Conservation (phyloP, 2,329 filamentous ascomycete genomes). For the Microsporum ferrugineum region DNA sequence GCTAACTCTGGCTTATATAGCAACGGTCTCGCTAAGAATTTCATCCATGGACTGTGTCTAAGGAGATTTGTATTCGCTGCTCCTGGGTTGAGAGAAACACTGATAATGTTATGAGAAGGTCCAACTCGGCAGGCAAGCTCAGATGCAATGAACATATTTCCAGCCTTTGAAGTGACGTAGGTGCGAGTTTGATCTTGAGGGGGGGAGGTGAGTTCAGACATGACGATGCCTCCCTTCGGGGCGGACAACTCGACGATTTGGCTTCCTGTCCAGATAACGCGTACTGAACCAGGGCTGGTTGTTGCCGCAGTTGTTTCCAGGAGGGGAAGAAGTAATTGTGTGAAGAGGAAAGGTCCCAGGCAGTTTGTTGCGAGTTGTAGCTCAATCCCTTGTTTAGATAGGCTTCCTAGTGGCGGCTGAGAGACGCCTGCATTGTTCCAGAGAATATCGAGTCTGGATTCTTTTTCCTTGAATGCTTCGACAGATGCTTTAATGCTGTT, state of each 20-base stretch:
- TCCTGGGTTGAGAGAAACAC: constrained; percentile 23
- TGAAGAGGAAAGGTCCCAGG: constrained; percentile 33
- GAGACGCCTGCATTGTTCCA: constrained; percentile 28
- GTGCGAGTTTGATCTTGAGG: constrained; percentile 17
- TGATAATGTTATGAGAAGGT: constrained; percentile 11
- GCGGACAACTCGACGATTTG: constrained; percentile 7
- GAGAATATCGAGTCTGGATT: constrained; percentile 30
- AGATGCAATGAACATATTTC: constrained; percentile 24
- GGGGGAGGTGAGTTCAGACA: constrained; percentile 17
- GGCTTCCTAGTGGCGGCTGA: constrained; percentile 25
- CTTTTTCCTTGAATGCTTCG: constrained; percentile 25
- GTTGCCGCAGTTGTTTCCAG: constrained; percentile 23
- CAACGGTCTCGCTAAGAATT: constrained; percentile 17
- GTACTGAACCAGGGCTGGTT: constrained; percentile 18
- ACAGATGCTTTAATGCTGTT: constrained; percentile 29
- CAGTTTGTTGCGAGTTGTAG: constrained; percentile 32
- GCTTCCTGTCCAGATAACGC: constrained; percentile 27
- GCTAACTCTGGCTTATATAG: constrained; percentile 28
- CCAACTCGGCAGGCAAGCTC: constrained; percentile 23
- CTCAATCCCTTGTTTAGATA: constrained; percentile 25
- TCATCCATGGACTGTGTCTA: constrained; percentile 17
- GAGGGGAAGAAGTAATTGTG: constrained; percentile 27
- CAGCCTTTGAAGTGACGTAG: constrained; percentile 29
- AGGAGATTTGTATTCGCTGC: constrained; percentile 23
- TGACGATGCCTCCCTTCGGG: constrained; percentile 17